Evolutionary conservation across 306 rosid genomes (phyloP), one percentile per base, ranked within the genome.

Genomic region (Malus sieversii): DNA sequence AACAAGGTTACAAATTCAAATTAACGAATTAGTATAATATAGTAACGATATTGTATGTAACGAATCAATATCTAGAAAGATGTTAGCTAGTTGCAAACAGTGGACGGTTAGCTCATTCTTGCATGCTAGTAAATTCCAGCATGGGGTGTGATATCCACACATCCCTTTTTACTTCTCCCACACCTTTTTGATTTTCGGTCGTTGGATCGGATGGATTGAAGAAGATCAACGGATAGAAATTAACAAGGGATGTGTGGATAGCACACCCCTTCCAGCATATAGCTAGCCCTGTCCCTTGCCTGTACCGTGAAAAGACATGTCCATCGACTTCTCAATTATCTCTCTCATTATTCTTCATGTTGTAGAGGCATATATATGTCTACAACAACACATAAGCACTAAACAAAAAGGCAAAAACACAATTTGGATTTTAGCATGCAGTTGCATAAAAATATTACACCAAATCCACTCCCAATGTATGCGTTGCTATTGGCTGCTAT

Each of bases 381-480:
- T 16, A 25, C 33, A 66, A 29, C 68, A 72, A 53, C 23, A 57
- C 60, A 20, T 10, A 20, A 10, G 25, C 60, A 81, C 68, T 35
- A 76, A 71, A 66, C 68, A 67, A 58, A 78, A n/a, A 78, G 44
- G 79, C 82, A 73, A 72, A 90, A 85, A 77, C 76, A 80, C 80
- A 29, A 2, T 78, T 81, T 84, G 93, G 85, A 85, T 52, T 85
- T 82, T 86, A 77, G 84, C 81, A 81, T 80, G 82, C 42, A 30
- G 68, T 0, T 15, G n/a, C 68, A 27, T 6, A 14, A 5, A 61
- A 13, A 3, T 14, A 63, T 40, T 6, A 63, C 68, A 16, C 35
- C 25, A 25, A 60, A 60, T 57, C 62, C 62, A 57, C 62, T 82
- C 52, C 9, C 13, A n/a, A 68, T 44, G 15, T 44, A 44, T 42